Base-by-base conservation (phyloP, 2,329 filamentous ascomycete genomes). In the Fusarium foetens region DNA sequence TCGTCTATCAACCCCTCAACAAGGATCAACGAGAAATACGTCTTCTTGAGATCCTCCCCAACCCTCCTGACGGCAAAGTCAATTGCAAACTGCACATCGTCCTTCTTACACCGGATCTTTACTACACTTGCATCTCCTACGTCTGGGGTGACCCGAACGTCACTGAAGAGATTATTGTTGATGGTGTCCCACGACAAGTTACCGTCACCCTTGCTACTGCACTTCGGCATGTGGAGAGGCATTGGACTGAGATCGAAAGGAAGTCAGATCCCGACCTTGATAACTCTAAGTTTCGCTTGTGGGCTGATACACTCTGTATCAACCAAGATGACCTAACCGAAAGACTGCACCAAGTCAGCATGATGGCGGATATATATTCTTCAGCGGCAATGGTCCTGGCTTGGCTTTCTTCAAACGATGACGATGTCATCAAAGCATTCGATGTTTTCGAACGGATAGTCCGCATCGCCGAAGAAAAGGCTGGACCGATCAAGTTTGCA, bases 291-390 rank as follows among this genome's bases (percentile, higher is more conserved):
- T 58, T 66, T 0, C 65, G 43, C 8, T 25, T 64, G 1, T 66
- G 52, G 63, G 45, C 39, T 3, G 60, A 66, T 45, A 52, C 52
- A 0, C 3, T 64, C 0, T 48, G 60, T 2, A 66, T 66, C 43
- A 64, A 65, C 8, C 60, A 66, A 35, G 1, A n/a, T 1, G 60
- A 64, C 16, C 1, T 4, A 0, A 3, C 4, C 0, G 48, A 68
- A 8, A 67, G 17, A 10, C n/a, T 17, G 0, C n/a, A 42, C 1
- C 63, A 67, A 23, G 65, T 67, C 4, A 2, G 5, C 3, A 11
- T 67, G 19, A 68, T 68, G 65, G 31, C 29, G 0, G 21, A 41
- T 4, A 43, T 68, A 8, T 55, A 67, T 7, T 43, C 48, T 9
- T 43, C 38, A 6, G 65, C 63, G 1, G 38, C 29, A 0, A 45